These are phyloP conservation scores for Aureobasidium namibiae DNA, from an alignment of 2,329 filamentous ascomycete genomes.

Conservation along the genomic window DNA sequence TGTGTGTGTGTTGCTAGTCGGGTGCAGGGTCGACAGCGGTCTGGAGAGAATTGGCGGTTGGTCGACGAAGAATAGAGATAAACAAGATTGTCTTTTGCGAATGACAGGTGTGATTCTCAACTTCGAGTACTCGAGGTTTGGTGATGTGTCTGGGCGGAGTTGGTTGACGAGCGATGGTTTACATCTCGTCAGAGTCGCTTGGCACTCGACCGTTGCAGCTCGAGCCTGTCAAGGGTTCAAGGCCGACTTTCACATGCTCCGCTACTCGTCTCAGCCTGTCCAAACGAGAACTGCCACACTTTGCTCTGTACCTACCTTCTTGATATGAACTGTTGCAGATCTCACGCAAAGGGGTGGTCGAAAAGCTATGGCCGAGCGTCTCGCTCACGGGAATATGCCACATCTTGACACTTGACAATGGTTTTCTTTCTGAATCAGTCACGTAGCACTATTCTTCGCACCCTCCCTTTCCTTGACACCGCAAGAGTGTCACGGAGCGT, in stretches of 20 bases:
- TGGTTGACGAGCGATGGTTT: background rate
- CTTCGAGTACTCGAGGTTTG: background rate
- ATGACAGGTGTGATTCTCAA: background rate
- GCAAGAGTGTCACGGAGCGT: background rate
- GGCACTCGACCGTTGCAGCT: background rate
- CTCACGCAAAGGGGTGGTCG: background rate
- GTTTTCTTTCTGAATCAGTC: background rate
- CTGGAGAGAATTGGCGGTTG: background rate
- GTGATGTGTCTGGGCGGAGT: background rate
- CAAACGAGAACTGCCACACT: background rate
- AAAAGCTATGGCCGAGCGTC: background rate
- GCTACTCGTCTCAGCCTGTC: background rate
- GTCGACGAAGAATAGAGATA: background rate
- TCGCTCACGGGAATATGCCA: background rate
- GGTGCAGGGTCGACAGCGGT: background rate
- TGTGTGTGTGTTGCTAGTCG: background rate
- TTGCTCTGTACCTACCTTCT: too few species aligned
- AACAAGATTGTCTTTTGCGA: background rate
- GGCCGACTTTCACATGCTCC: background rate
- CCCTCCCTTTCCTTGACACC: too few species aligned
- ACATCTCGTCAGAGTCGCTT: background rate
- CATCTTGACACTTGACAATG: background rate
- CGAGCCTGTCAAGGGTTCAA: background rate
- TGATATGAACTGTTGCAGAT: too few species aligned
- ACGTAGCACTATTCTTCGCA: background rate